phyloP scores from a whole-genome alignment of 2,329 filamentous ascomycete genomes.

The Stemphylium lycopersici region DNA sequence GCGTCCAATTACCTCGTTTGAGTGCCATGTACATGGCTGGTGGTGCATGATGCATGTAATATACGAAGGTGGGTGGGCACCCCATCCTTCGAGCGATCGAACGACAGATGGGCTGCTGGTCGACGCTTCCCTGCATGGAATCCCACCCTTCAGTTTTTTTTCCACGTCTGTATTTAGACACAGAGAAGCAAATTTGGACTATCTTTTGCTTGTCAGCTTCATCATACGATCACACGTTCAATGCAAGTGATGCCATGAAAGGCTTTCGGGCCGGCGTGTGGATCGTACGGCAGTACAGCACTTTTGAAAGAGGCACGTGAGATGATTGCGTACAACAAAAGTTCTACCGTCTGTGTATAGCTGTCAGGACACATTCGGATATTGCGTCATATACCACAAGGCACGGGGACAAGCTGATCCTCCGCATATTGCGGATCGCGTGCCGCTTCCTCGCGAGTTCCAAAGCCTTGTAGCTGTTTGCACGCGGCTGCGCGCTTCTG shows the following conservation, averaged over 20 bases:
- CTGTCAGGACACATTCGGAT: constrained; percentile 16
- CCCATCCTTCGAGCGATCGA: constrained; percentile 41
- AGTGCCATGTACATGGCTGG: constrained; percentile 31
- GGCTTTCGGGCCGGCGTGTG: not conserved
- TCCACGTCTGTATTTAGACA: constrained; percentile 15
- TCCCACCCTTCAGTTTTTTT: constrained; percentile 7
- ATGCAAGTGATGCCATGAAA: not conserved
- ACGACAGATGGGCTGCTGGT: constrained; percentile 21
- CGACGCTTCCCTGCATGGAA: constrained; percentile 31
- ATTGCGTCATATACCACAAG: constrained; percentile 38
- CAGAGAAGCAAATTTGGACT: constrained; percentile 4
- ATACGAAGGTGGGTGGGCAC: constrained; percentile 28
- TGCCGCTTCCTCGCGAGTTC: constrained; percentile 43
- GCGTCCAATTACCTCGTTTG: constrained; percentile 28
- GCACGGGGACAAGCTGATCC: constrained; percentile 31
- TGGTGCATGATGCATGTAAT: constrained; percentile 36
- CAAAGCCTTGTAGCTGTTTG: constrained; percentile 26
- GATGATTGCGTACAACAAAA: constrained; percentile 1
- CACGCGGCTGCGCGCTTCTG: constrained; percentile 26
- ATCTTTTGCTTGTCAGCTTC: not conserved
- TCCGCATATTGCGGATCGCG: constrained; percentile 39
- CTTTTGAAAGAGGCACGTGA: not conserved
- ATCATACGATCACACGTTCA: not conserved
- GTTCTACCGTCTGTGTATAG: constrained; percentile 15
- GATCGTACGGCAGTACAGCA: not conserved